A percentile compares a stretch with the other conserved stretches of the same genome.
Evolutionary conservation across 441 rosid genomes (phyloP).

Genomic region (Macaranga tanarius): DNA sequence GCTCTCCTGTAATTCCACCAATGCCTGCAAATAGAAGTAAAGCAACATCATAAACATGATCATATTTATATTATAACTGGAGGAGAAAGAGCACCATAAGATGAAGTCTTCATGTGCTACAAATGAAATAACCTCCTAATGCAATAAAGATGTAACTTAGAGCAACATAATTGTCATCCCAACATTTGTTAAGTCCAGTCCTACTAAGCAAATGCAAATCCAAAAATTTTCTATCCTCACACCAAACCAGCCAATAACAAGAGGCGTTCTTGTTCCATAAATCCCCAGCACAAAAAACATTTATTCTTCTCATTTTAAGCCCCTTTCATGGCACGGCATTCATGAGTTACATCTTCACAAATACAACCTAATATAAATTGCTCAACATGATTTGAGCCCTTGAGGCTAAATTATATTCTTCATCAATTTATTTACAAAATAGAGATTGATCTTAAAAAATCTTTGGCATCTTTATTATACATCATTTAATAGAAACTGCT

Average conservation of each 20-base stretch:
- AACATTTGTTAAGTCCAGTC: not conserved
- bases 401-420: not conserved
- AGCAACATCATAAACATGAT: conserved; percentile 8
- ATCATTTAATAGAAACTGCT: not conserved
- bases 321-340: conserved; percentile 1
- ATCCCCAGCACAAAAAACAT: not conserved
- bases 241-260: not conserved
- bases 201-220: not conserved
- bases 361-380: not conserved
- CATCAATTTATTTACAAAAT: not conserved
- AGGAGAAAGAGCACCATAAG: not conserved
- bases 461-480: not conserved
- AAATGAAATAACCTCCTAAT: not conserved
- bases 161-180: not conserved
- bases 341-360: not conserved
- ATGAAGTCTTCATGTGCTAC: not conserved
- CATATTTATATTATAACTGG: not conserved
- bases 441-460: not conserved
- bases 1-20: conserved; percentile 50
- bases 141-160: not conserved
- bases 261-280: not conserved
- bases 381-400: not conserved
- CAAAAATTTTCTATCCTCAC: not conserved
- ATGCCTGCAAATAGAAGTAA: conserved; percentile 38
- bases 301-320: not conserved